phyloP scores from a whole-genome alignment of 495 filamentous ascomycete genomes.

The Penicillium pancosmium region DNA sequence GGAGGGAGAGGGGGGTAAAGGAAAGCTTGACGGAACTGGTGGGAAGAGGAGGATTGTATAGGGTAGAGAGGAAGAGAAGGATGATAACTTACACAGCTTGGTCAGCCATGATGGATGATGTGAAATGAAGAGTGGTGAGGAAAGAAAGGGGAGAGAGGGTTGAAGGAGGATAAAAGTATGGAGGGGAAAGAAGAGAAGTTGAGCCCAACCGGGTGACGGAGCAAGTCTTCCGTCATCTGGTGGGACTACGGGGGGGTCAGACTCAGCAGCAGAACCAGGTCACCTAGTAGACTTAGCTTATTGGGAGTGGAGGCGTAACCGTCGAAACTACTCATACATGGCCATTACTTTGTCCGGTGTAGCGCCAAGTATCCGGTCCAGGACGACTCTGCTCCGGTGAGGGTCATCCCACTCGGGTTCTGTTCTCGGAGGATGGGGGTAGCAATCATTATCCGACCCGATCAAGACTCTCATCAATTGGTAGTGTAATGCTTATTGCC shows the following conservation, averaged over 20 bases:
- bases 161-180: slow-evolving; percentile 19
- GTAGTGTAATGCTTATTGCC: background rate
- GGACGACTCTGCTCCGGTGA: slow-evolving; percentile 50
- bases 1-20: slow-evolving; percentile 7
- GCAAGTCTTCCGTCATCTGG: slow-evolving; percentile 49
- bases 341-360: slow-evolving; percentile 26
- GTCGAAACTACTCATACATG: slow-evolving; percentile 6
- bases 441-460: slow-evolving; percentile 24
- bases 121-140: slow-evolving; percentile 16
- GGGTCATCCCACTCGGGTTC: slow-evolving; percentile 34
- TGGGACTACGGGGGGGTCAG: slow-evolving; percentile 36
- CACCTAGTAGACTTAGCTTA: background rate
- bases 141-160: slow-evolving; percentile 16
- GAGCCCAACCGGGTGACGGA: slow-evolving; percentile 42
- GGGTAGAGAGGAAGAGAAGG: slow-evolving; percentile 13
- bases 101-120: slow-evolving; percentile 40
- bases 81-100: slow-evolving; percentile 60
- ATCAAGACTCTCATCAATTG: slow-evolving; percentile 8
- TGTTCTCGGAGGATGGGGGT: slow-evolving; percentile 15
- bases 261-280: background rate
- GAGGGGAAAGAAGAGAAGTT: slow-evolving; percentile 25
- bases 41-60: slow-evolving; percentile 1
- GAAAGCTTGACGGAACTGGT: background rate
- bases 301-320: slow-evolving; percentile 27
- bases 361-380: slow-evolving; percentile 32